Evolutionary conservation across 345 rosid species (phyloP).

Genomic region (Lumnitzera racemosa): DNA sequence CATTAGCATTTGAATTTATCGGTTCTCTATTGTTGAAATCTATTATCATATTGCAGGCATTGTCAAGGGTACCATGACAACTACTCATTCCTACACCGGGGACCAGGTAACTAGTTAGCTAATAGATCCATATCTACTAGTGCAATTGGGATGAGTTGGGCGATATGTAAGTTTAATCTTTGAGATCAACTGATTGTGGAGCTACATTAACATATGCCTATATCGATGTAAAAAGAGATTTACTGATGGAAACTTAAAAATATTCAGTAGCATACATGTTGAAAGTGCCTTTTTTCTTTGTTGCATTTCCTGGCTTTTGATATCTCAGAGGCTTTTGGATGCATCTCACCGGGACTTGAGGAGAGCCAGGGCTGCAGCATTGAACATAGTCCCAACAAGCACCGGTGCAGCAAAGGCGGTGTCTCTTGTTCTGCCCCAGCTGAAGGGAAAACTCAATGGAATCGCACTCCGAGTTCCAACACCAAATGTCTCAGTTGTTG

Average conservation of each 20-base stretch:
- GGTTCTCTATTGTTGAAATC: not conserved
- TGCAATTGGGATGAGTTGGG: too few species aligned
- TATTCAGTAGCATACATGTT: not conserved
- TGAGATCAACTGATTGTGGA: too few species aligned
- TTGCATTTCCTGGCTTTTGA: not conserved
- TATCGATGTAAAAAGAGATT: too few species aligned
- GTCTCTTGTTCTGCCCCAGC: constrained; percentile 89
- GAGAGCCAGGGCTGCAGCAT: constrained; percentile 96
- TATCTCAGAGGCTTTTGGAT: constrained; percentile 79
- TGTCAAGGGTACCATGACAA: constrained; percentile 98
- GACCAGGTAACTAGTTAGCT: constrained; percentile 58
- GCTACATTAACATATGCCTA: too few species aligned
- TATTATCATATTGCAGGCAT: constrained; percentile 45
- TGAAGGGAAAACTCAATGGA: constrained; percentile 96
- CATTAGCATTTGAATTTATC: not conserved
- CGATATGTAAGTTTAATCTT: too few species aligned
- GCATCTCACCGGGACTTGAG: constrained; percentile 97
- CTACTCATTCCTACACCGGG: constrained; percentile 97
- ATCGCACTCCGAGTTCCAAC: constrained; percentile 97
- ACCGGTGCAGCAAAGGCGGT: constrained; percentile 99
- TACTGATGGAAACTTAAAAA: too few species aligned
- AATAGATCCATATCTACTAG: too few species aligned
- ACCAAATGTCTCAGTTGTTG: constrained; percentile 91
- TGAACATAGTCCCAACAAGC: constrained; percentile 97
- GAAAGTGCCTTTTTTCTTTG: not conserved